Evolutionary conservation across 208 protist genomes (phyloP).

Genomic region (Trypanosoma rangeli): DNA sequence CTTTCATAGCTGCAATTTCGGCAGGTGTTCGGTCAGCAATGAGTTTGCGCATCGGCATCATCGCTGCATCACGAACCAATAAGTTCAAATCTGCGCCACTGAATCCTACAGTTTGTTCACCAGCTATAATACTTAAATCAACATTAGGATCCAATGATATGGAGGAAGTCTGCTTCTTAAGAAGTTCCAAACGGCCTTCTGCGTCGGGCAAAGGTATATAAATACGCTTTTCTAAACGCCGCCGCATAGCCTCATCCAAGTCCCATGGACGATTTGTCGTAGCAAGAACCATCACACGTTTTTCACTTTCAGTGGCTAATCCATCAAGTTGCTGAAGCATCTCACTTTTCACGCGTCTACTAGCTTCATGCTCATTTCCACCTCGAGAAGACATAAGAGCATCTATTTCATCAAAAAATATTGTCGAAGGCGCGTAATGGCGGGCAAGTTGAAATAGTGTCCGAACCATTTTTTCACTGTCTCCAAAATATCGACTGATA

Average conservation of each 20-base stretch:
- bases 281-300: slow-evolving; percentile 52
- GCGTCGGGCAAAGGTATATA: slow-evolving; percentile 94
- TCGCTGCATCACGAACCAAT: slow-evolving; percentile 85
- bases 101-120: slow-evolving; percentile 59
- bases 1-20: slow-evolving; percentile 28
- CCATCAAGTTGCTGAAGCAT: slow-evolving; percentile 94
- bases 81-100: slow-evolving; percentile 79
- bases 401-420: slow-evolving; percentile 95
- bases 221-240: slow-evolving; percentile 91
- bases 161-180: slow-evolving; percentile 30
- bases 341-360: slow-evolving; percentile 94
- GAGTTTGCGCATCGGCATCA: slow-evolving; percentile 69
- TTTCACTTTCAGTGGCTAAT: slow-evolving; percentile 22
- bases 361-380: slow-evolving; percentile 75
- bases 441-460: slow-evolving; percentile 90
- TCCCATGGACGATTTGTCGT: slow-evolving; percentile 93
- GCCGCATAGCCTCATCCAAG: slow-evolving; percentile 91
- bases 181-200: slow-evolving; percentile 27
- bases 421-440: slow-evolving; percentile 85
- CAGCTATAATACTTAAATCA: slow-evolving; percentile 44
- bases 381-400: slow-evolving; percentile 61
- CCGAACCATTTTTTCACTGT: slow-evolving; percentile 92
- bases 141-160: slow-evolving; percentile 25
- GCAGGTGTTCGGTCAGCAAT: slow-evolving; percentile 45
- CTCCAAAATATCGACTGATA: slow-evolving; percentile 89